Conservation (phyloP, 2,329 filamentous ascomycete genomes). For the Teratosphaeria gauchensis region DNA sequence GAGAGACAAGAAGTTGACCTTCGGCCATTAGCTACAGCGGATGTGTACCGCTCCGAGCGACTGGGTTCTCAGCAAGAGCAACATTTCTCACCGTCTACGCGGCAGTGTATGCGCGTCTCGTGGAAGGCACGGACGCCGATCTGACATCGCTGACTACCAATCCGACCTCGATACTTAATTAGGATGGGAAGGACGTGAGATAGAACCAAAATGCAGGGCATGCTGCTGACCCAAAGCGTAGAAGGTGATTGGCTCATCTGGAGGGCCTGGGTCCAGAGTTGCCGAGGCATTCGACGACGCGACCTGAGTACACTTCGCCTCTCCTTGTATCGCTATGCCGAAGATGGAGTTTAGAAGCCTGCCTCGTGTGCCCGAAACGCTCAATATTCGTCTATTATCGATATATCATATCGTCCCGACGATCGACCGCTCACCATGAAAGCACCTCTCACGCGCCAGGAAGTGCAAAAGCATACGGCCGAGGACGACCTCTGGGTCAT, state of each 20-base stretch:
- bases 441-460: slow-evolving; percentile 17
- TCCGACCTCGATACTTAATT: too few species aligned
- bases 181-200: too few species aligned
- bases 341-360: not conserved
- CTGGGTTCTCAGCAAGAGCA: too few species aligned
- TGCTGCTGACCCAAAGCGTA: too few species aligned
- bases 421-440: slow-evolving; percentile 12
- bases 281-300: not conserved
- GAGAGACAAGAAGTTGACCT: not conserved
- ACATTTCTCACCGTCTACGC: too few species aligned
- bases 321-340: not conserved
- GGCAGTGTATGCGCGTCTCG: too few species aligned
- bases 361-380: not conserved
- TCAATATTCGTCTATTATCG: not conserved
- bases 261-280: not conserved
- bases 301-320: not conserved
- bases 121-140: too few species aligned
- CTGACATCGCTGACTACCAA: too few species aligned
- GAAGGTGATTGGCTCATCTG: too few species aligned
- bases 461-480: slow-evolving; percentile 49
- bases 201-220: too few species aligned
- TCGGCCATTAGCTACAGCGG: too few species aligned
- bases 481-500: slow-evolving; percentile 74
- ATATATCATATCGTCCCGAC: not conserved
- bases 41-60: too few species aligned